These are phyloP conservation scores for Dioszegia aurantiaca DNA, from an alignment of 768 basidiomycete genomes.

Conservation along the genomic window DNA sequence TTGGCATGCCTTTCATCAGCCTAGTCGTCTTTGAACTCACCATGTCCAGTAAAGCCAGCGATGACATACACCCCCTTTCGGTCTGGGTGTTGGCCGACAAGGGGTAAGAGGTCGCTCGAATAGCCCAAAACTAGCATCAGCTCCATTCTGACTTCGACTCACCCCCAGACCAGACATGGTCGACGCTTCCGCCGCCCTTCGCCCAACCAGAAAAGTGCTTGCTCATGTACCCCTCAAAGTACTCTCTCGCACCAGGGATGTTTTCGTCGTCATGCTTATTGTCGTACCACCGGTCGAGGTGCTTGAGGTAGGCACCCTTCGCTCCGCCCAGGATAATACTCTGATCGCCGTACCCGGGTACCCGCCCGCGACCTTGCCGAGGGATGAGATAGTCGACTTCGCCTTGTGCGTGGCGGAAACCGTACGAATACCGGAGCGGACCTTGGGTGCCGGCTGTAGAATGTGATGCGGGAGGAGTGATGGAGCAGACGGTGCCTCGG, in stretches of 20 bases:
- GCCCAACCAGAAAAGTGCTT: constrained; percentile 32
- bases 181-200: constrained; percentile 29
- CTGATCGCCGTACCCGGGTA: constrained; percentile 31
- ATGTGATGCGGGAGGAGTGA: constrained; percentile 28
- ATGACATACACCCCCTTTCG: constrained; percentile 30
- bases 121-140: constrained; percentile 33
- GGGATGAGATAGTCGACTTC: constrained; percentile 41
- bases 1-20: constrained; percentile 31
- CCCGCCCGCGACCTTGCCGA: constrained; percentile 31
- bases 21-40: constrained; percentile 18
- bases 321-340: constrained; percentile 40
- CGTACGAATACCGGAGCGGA: constrained; percentile 30
- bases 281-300: constrained; percentile 30
- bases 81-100: constrained; percentile 29
- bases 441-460: constrained; percentile 18
- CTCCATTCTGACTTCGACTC: not conserved
- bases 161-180: constrained; percentile 40
- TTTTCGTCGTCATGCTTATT: constrained; percentile 31
- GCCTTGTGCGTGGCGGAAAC: constrained; percentile 28
- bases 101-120: constrained; percentile 34
- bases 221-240: constrained; percentile 36
- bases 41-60: constrained; percentile 43
- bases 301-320: constrained; percentile 23
- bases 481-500: constrained; percentile 37
- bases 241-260: constrained; percentile 27